Evolutionary conservation across 2,329 filamentous ascomycete species (phyloP).

Genomic region (Phoma sp.): DNA sequence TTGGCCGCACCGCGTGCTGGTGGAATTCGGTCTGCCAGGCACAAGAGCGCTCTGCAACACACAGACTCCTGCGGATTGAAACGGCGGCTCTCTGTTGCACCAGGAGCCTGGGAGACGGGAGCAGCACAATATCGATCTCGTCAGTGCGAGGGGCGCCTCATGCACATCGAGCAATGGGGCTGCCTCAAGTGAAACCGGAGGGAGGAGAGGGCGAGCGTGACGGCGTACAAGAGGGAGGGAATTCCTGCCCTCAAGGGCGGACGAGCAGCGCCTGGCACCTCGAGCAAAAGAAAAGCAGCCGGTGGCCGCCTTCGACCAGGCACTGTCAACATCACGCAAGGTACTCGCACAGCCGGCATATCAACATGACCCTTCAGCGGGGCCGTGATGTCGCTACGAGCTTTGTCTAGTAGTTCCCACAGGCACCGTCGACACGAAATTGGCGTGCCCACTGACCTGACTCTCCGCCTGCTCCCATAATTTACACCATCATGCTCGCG

Average conservation of each 20-base stretch:
- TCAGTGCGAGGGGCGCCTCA: constrained; percentile 46
- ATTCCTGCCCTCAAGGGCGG: constrained; percentile 36
- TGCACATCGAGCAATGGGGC: constrained; percentile 47
- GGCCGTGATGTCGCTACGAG: constrained; percentile 18
- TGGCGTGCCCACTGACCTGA: constrained; percentile 18
- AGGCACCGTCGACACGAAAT: constrained; percentile 17
- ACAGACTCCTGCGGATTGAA: constrained; percentile 44
- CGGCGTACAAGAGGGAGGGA: constrained; percentile 46
- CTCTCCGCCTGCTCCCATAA: constrained; percentile 12
- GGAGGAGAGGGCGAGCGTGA: constrained; percentile 39
- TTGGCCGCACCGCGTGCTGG: constrained; percentile 44
- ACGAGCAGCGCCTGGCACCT: constrained; percentile 37
- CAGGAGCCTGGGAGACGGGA: constrained; percentile 37
- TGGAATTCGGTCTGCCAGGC: constrained; percentile 45
- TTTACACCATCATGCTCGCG: background rate
- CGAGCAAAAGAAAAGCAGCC: constrained; percentile 44
- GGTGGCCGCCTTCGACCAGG: constrained; percentile 29
- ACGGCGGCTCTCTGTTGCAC: constrained; percentile 48
- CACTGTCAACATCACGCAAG: constrained; percentile 32
- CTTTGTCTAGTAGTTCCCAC: constrained; percentile 27
- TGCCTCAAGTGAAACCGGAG: constrained; percentile 45
- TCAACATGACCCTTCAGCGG: constrained; percentile 17
- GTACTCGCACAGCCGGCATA: constrained; percentile 15
- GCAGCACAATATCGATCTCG: constrained; percentile 41
- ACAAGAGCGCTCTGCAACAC: constrained; percentile 49